Conservation (phyloP, 192 early-diverging fungal species). For the Helicostylum pulchrum region DNA sequence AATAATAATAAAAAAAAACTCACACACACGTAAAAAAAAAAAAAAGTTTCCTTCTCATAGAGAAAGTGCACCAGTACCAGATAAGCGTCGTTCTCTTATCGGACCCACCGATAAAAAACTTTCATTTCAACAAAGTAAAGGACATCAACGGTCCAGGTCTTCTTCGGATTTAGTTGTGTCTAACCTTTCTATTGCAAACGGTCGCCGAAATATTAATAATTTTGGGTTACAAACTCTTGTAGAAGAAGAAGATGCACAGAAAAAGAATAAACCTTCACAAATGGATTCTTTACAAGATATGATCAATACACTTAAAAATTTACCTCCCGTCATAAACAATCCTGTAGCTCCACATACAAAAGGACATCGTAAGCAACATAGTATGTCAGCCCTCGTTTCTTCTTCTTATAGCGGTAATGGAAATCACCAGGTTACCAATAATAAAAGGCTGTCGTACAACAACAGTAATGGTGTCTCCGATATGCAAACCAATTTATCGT, state of each 20-base stretch:
- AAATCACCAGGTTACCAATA: constrained; percentile 9
- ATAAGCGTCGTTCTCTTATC: constrained; percentile 8
- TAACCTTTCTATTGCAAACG: background rate
- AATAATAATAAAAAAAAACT: background rate
- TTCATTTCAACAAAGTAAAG: too few relatives aligned
- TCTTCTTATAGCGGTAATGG: background rate
- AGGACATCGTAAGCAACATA: constrained; percentile 34
- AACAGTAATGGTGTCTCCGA: constrained; percentile 10
- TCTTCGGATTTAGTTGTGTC: constrained; percentile 31
- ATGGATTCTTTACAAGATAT: constrained; percentile 52
- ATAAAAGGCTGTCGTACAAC: constrained; percentile 25
- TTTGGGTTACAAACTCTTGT: constrained; percentile 31
- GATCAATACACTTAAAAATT: constrained; percentile 48
- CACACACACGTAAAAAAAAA: background rate
- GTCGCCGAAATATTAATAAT: constrained; percentile 5
- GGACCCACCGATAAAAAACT: background rate
- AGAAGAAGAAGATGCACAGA: constrained; percentile 21
- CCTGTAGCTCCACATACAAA: background rate
- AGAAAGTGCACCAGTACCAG: constrained; percentile 13
- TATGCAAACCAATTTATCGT: constrained; percentile 2
- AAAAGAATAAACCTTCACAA: constrained; percentile 35
- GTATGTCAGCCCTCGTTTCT: constrained; percentile 26
- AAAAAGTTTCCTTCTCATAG: constrained; percentile 14
- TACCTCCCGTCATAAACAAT: constrained; percentile 36
- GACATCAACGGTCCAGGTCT: constrained; percentile 31